These are phyloP conservation scores for Ascosphaera aggregata DNA, from an alignment of 2,329 filamentous ascomycete genomes.

Conservation along the genomic window DNA sequence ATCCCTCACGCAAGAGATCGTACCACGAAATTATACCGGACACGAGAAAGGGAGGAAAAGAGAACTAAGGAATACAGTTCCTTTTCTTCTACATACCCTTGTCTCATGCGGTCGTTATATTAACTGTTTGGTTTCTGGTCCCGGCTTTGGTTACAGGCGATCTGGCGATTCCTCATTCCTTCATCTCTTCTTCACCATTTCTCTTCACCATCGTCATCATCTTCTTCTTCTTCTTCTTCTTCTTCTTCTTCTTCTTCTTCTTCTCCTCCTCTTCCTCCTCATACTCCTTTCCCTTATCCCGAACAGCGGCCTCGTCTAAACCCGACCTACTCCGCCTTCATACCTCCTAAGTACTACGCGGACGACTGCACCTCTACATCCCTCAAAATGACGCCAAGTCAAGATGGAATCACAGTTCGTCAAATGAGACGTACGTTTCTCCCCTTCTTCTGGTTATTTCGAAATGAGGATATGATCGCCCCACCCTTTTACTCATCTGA, in stretches of 20 bases:
- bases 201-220: too few species aligned
- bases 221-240: slow-evolving; percentile 2
- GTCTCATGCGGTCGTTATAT: too few species aligned
- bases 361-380: background rate
- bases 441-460: slow-evolving; percentile 1
- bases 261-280: slow-evolving; percentile 4
- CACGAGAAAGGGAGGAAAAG: too few species aligned
- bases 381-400: slow-evolving; percentile 18
- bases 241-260: slow-evolving; percentile 2
- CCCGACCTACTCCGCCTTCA: background rate
- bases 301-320: slow-evolving; percentile 2
- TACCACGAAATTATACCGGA: too few species aligned
- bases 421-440: slow-evolving; percentile 46
- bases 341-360: background rate
- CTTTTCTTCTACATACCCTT: too few species aligned
- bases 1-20: too few species aligned
- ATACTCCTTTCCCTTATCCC: slow-evolving; percentile 5
- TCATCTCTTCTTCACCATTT: too few species aligned
- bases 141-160: too few species aligned
- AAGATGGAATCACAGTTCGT: slow-evolving; percentile 33
- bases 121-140: too few species aligned
- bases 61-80: too few species aligned
- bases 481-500: background rate
- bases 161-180: too few species aligned
- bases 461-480: background rate